Percentiles rank a stretch among this genome's conserved stretches.
Evolutionary conservation across 768 basidiomycete species (phyloP).

Genomic region (Bullera alba): DNA sequence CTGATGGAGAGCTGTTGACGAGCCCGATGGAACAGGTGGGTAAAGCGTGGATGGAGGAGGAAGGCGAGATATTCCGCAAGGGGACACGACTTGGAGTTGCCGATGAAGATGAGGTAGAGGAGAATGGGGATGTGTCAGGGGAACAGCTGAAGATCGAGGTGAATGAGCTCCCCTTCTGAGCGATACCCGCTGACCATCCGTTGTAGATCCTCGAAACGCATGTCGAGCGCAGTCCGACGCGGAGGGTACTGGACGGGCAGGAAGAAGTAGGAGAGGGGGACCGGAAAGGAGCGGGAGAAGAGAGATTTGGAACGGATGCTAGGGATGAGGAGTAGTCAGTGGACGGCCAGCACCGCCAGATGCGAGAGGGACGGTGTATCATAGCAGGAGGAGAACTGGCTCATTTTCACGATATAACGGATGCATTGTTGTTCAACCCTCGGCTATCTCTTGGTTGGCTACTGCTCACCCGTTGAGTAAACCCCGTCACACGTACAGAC

Average conservation of each 20-base stretch:
- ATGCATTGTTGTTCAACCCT: too few relatives aligned
- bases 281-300: neutral
- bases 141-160: constrained; percentile 68
- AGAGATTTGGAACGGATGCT: neutral
- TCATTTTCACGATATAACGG: too few relatives aligned
- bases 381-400: too few relatives aligned
- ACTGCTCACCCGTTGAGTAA: too few relatives aligned
- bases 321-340: too few relatives aligned
- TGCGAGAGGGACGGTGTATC: too few relatives aligned
- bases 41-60: constrained; percentile 75
- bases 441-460: too few relatives aligned
- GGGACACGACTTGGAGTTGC: constrained; percentile 59
- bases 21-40: constrained; percentile 29
- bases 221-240: constrained; percentile 31
- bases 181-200: neutral
- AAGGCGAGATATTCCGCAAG: constrained; percentile 93
- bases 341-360: too few relatives aligned
- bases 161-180: neutral
- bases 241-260: constrained; percentile 21
- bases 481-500: too few relatives aligned
- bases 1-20: constrained; percentile 7
- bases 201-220: constrained; percentile 34
- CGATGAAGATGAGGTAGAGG: constrained; percentile 66
- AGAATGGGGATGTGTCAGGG: constrained; percentile 57
- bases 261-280: constrained; percentile 10